A percentile compares a stretch with the other conserved stretches of the same genome.
These are phyloP conservation scores for Fusarium irregulare DNA, from an alignment of 2,329 filamentous ascomycete species.

Conservation along the genomic window DNA sequence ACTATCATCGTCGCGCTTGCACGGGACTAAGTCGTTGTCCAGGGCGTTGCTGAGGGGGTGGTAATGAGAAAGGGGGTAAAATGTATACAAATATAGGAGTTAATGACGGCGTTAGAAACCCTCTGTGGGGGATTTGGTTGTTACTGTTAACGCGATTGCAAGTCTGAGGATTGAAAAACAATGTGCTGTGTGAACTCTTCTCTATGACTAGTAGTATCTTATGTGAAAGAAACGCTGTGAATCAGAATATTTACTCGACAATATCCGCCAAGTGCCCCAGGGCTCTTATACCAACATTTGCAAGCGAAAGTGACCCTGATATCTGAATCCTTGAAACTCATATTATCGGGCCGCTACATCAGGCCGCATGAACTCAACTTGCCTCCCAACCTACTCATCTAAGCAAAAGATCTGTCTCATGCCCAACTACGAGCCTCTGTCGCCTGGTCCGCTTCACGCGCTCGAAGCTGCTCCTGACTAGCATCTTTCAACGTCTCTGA, in stretches of 20 bases:
- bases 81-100: slow-evolving; percentile 32
- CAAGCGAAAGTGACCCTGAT: neutral
- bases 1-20: neutral
- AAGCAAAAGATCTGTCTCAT: slow-evolving; percentile 29
- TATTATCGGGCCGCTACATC: neutral
- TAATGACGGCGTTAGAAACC: slow-evolving; percentile 21
- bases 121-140: slow-evolving; percentile 8
- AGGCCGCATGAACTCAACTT: neutral
- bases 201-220: neutral
- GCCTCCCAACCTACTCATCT: neutral
- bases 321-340: neutral
- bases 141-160: neutral
- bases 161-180: neutral
- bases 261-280: neutral
- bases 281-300: neutral
- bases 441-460: slow-evolving; percentile 74
- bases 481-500: slow-evolving; percentile 74
- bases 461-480: slow-evolving; percentile 73
- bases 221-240: neutral
- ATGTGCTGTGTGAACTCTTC: neutral
- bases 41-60: slow-evolving; percentile 5
- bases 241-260: neutral
- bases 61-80: slow-evolving; percentile 5
- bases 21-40: neutral
- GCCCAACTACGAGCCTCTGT: slow-evolving; percentile 52